These are phyloP conservation scores for Sugiyamaella paludigena DNA, from an alignment of 1,139 yeast genomes.

Conservation along the genomic window DNA sequence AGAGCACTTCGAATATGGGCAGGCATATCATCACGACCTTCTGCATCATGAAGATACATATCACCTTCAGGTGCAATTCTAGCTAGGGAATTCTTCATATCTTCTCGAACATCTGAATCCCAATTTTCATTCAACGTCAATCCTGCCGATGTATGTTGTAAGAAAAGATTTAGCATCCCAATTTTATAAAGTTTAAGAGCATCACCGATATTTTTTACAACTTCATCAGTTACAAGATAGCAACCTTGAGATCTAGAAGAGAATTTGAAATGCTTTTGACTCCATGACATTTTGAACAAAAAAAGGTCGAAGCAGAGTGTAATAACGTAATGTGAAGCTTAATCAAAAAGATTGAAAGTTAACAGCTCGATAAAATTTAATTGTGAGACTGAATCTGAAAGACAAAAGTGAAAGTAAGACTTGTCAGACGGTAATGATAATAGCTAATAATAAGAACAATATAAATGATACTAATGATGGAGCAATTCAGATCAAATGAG, in stretches of 20 bases:
- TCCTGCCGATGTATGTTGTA: conserved; percentile 80
- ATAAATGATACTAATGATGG: too few relatives aligned
- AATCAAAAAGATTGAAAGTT: too few relatives aligned
- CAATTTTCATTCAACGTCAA: conserved; percentile 74
- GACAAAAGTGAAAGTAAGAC: too few relatives aligned
- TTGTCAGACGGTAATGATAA: too few relatives aligned
- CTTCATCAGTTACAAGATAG: conserved; percentile 68
- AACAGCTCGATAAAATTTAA: too few relatives aligned
- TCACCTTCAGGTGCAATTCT: conserved; percentile 70
- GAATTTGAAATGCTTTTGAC: conserved; percentile 52
- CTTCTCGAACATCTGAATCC: conserved; percentile 73
- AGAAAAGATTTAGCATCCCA: conserved; percentile 63
- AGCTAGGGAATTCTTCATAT: conserved; percentile 62
- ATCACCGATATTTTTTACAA: conserved; percentile 55
- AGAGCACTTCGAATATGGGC: conserved; percentile 69
- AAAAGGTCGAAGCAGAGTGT: too few relatives aligned
- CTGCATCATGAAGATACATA: conserved; percentile 61
- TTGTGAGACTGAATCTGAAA: too few relatives aligned
- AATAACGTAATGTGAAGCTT: too few relatives aligned
- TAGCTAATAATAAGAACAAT: too few relatives aligned
- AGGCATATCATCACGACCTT: conserved; percentile 81
- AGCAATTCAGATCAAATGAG: too few relatives aligned
- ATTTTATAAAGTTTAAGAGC: conserved; percentile 52
- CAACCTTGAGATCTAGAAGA: conserved; percentile 63
- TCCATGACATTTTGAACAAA: conserved; percentile 35